Base-by-base conservation (phyloP, 2,329 filamentous ascomycete species). In the Pseudocercospora vitis region DNA sequence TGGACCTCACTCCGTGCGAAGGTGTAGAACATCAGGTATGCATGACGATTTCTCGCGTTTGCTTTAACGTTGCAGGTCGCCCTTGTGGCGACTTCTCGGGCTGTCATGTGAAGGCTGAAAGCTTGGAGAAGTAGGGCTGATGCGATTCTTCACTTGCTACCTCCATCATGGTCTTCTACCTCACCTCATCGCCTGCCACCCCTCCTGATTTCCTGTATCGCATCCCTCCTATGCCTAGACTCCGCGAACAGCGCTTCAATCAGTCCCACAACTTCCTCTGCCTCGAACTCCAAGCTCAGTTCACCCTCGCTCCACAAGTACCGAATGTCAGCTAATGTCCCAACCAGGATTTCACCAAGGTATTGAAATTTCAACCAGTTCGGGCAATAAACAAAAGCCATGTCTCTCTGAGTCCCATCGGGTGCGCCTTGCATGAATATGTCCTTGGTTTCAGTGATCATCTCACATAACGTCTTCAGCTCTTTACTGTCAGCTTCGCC, bases 281-380 rank as follows among this genome's bases (percentile, higher is more conserved):
- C 73, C 19, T 77, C 77, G 70, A 85, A 86, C 63, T 86, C 83
- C 51, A 85, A 65, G 55, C 78, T 79, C 62, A 86, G 63, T 66
- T 83, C 83, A n/a, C 81, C 81, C 60, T 86, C 82, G 2, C 75
- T 76, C 83, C 83, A 86, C 37, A 86, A 67, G 58, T 80, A 86
- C 63, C 80, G 84, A 70, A 86, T 86, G 63, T 86, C 83, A 16
- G 81, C 83, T 12, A 86, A 70, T 45, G 77, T 82, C 51, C 80
- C 80, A 50, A 85, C 83, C 48, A 86, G 66, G 39, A 86, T 84
- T 60, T 85, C 83, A 35, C 78, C 72, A 48, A 86, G 65, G 61
- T 85, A 86, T 65, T 84, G 82, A 64, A 86, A 85, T 55, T 82
- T 82, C 57, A 86, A 73, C 83, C 83, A 86, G 58, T 79, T 81